Evolutionary conservation across 1,284 basidiomycete species (phyloP).

Genomic region (Ceratobasidium theobromae): DNA sequence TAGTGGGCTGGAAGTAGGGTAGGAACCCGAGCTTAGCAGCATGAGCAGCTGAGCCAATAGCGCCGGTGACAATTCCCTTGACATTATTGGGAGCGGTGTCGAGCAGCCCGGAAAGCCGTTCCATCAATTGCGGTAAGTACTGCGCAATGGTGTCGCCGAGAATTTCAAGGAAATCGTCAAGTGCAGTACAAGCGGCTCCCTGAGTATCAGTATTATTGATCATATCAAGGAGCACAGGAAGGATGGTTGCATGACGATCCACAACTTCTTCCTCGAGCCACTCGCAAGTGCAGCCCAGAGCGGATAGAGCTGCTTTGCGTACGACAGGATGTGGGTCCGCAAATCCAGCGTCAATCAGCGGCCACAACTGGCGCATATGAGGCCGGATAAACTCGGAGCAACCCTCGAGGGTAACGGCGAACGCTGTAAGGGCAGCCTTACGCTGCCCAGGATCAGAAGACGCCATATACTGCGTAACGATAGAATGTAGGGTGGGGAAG

Average conservation of each 20-base stretch:
- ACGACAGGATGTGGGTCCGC: constrained; percentile 83
- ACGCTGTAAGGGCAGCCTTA: constrained; percentile 93
- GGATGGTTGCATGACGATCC: constrained; percentile 77
- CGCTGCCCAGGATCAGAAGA: constrained; percentile 76
- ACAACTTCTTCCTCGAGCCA: constrained; percentile 96
- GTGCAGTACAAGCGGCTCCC: constrained; percentile 90
- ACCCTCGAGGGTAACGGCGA: constrained; percentile 96
- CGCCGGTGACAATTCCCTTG: constrained; percentile 96
- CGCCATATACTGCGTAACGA: constrained; percentile 82
- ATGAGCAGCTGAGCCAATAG: constrained; percentile 97
- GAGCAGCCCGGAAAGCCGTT: constrained; percentile 85
- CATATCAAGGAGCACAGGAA: constrained; percentile 91
- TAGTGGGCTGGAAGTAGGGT: constrained; percentile 94
- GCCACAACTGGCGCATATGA: constrained; percentile 88
- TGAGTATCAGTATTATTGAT: constrained; percentile 89
- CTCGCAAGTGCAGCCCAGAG: constrained; percentile 95
- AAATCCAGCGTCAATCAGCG: constrained; percentile 88
- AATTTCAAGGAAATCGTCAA: constrained; percentile 96
- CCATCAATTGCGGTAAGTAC: constrained; percentile 96
- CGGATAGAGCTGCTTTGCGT: constrained; percentile 92
- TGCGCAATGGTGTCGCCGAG: constrained; percentile 83
- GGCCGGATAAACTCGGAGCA: constrained; percentile 98
- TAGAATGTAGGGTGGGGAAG: constrained; percentile 85
- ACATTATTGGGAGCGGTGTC: constrained; percentile 83
- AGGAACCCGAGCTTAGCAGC: constrained; percentile 93